Evolutionary conservation across 1,284 basidiomycete species (phyloP).

Genomic region (Psilocybe mexicana): DNA sequence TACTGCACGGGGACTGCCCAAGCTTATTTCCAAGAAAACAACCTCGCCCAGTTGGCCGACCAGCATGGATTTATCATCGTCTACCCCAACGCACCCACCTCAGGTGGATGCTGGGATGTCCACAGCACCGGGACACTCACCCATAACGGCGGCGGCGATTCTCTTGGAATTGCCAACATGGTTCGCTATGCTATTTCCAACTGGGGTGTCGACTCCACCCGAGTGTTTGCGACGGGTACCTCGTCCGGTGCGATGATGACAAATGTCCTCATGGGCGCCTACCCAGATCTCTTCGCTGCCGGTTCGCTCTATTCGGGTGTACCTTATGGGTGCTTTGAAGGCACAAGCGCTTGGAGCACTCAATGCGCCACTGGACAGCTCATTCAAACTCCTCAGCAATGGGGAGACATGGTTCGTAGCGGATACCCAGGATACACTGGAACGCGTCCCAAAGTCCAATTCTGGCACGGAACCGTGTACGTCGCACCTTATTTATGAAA

Average conservation of each 20-base stretch:
- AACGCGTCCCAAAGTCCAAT: slow-evolving; percentile 49
- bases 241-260: slow-evolving; percentile 64
- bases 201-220: slow-evolving; percentile 44
- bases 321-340: slow-evolving; percentile 53
- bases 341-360: slow-evolving; percentile 45
- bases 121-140: slow-evolving; percentile 47
- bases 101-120: slow-evolving; percentile 56
- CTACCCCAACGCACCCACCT: slow-evolving; percentile 45
- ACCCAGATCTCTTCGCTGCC: slow-evolving; percentile 53
- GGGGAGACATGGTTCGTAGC: slow-evolving; percentile 45
- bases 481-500: slow-evolving; percentile 20
- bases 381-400: slow-evolving; percentile 15
- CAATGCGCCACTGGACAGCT: slow-evolving; percentile 8
- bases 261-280: slow-evolving; percentile 51
- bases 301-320: slow-evolving; percentile 52
- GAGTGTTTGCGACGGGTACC: slow-evolving; percentile 51
- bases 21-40: slow-evolving; percentile 48
- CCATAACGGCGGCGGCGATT: slow-evolving; percentile 54
- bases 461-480: slow-evolving; percentile 56
- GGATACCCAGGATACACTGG: slow-evolving; percentile 56
- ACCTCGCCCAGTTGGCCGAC: slow-evolving; percentile 46
- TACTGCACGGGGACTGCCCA: slow-evolving; percentile 52
- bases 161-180: slow-evolving; percentile 48
- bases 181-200: slow-evolving; percentile 48
- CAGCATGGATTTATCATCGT: slow-evolving; percentile 47